These are phyloP conservation scores for Barnettozyma sucrosica DNA, from an alignment of 805 yeast species.

Conservation along the genomic window DNA sequence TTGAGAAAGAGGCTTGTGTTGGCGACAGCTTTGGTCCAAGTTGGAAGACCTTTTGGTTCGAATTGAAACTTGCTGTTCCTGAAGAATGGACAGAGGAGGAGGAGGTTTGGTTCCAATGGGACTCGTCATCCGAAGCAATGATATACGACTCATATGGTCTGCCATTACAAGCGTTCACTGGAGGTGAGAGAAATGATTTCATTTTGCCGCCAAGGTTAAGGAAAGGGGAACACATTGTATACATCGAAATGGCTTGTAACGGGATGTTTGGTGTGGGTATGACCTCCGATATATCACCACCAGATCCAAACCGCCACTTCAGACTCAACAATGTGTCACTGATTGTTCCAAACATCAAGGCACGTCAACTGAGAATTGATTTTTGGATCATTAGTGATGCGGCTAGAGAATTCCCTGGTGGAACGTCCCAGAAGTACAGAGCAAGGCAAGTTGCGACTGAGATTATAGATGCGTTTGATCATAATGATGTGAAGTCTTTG, in stretches of 20 bases:
- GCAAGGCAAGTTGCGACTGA: slow-evolving; percentile 76
- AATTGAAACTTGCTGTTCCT: slow-evolving; percentile 61
- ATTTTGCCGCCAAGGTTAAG: slow-evolving; percentile 49
- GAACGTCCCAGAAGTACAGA: slow-evolving; percentile 74
- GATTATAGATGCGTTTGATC: slow-evolving; percentile 82
- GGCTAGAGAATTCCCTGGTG: slow-evolving; percentile 75
- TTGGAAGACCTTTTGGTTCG: slow-evolving; percentile 97
- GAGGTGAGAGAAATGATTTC: slow-evolving; percentile 74
- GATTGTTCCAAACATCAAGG: slow-evolving; percentile 74
- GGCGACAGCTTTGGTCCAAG: slow-evolving; percentile 88
- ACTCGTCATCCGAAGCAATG: slow-evolving; percentile 80
- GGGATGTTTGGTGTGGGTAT: slow-evolving; percentile 84
- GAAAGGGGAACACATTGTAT: slow-evolving; percentile 56
- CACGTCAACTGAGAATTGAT: slow-evolving; percentile 72
- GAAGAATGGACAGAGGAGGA: slow-evolving; percentile 36
- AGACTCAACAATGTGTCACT: slow-evolving; percentile 65
- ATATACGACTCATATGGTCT: slow-evolving; percentile 61
- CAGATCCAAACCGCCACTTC: slow-evolving; percentile 70
- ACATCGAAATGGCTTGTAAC: slow-evolving; percentile 87
- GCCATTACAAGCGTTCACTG: slow-evolving; percentile 81
- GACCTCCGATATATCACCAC: slow-evolving; percentile 57
- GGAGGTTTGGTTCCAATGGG: slow-evolving; percentile 71
- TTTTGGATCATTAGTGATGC: slow-evolving; percentile 89
- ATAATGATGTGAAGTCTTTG: slow-evolving; percentile 52
- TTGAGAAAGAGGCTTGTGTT: slow-evolving; percentile 51